Conservation (phyloP, 163 green algal genomes). For the Scenedesmus sp. region DNA sequence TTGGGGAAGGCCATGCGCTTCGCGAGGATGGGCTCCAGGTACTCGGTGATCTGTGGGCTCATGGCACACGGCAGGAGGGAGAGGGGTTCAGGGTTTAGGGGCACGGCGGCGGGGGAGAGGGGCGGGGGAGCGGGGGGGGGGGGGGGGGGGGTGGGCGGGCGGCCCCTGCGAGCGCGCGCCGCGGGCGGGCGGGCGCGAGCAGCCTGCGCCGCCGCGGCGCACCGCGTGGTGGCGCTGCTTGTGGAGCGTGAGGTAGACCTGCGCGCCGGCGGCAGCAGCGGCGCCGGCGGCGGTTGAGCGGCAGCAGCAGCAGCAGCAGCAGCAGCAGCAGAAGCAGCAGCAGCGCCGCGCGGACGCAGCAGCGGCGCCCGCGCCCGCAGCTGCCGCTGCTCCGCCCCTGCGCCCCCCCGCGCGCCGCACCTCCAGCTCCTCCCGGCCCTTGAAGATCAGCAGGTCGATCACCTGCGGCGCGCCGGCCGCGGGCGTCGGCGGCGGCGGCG, state of each 20-base stretch:
- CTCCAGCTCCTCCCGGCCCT: constrained; percentile 87
- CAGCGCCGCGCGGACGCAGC: background rate
- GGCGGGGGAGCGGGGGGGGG: no score
- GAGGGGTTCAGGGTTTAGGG: background rate
- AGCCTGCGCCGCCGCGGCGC: constrained; percentile 27
- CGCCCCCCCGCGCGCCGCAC: constrained; percentile 48
- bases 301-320: background rate
- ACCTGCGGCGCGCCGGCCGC: constrained; percentile 57
- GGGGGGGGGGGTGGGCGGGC: no score
- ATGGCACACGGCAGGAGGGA: background rate
- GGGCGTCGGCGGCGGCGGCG: background rate
- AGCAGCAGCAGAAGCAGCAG: background rate
- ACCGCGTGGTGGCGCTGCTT: constrained; percentile 91
- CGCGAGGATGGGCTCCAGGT: constrained; percentile 52
- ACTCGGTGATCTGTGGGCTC: constrained; percentile 57
- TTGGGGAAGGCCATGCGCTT: background rate
- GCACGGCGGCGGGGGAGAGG: no score
- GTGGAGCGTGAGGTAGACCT: constrained; percentile 88
- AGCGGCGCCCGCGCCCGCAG: background rate
- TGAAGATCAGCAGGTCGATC: constrained; percentile 87
- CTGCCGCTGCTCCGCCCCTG: background rate
- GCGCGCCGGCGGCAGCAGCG: no score
- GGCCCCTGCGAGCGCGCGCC: no score
- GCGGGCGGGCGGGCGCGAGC: background rate
- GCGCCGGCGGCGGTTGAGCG: no score